phyloP scores from a whole-genome alignment of 2,329 filamentous ascomycete genomes.

The Venturia nashicola region DNA sequence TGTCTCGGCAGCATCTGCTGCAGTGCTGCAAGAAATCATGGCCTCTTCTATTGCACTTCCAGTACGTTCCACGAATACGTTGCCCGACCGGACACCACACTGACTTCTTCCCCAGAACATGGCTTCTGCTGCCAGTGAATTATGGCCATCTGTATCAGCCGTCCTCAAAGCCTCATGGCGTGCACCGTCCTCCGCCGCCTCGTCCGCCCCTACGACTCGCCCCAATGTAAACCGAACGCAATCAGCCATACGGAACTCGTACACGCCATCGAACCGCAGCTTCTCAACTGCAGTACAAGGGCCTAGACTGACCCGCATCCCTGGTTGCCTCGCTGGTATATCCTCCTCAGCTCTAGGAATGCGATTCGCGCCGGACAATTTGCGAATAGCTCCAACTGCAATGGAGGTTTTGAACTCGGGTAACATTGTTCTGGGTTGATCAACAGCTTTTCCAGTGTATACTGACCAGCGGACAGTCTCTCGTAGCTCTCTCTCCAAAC shows the following conservation, averaged over 20 bases:
- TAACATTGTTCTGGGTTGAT: constrained; percentile 12
- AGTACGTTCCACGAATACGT: not conserved
- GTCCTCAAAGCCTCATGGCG: constrained; percentile 24
- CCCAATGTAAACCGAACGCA: constrained; percentile 10
- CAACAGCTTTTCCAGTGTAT: not conserved
- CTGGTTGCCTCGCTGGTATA: constrained; percentile 3
- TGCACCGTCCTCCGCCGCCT: constrained; percentile 16
- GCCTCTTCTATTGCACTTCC: not conserved
- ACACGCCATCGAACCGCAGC: not conserved
- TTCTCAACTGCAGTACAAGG: not conserved
- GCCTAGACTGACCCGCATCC: not conserved
- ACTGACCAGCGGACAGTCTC: constrained; percentile 17
- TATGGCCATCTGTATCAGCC: constrained; percentile 28
- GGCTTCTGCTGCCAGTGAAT: constrained; percentile 23
- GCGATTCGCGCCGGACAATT: not conserved
- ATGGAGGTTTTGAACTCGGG: constrained; percentile 12
- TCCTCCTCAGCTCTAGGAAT: not conserved
- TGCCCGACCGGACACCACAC: not conserved
- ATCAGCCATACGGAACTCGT: constrained; percentile 11
- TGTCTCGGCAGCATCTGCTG: not conserved
- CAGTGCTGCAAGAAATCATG: not conserved
- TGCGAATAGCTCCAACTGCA: constrained; percentile 1
- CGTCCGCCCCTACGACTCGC: constrained; percentile 14
- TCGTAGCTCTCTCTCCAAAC: constrained; percentile 20
- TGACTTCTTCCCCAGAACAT: constrained; percentile 28